phyloP scores from a whole-genome alignment of 1,284 basidiomycete species.

The Athelia sp. region DNA sequence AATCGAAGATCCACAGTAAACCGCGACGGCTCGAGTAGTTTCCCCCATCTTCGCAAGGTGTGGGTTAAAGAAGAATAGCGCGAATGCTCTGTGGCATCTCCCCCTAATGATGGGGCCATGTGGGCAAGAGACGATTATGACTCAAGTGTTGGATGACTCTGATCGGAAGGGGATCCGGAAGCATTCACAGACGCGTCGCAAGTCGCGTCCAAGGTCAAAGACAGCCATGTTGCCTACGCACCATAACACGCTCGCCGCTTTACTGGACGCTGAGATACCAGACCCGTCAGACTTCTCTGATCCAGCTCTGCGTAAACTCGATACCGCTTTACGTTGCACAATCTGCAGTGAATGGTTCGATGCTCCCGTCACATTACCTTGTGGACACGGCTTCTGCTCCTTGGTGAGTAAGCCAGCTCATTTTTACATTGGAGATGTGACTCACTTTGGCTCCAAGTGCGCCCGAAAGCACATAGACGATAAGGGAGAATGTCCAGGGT shows the following conservation, averaged over 20 bases:
- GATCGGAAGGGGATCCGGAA: too few species aligned
- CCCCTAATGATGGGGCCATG: too few species aligned
- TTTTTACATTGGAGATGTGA: slow-evolving; percentile 1
- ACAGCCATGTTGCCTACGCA: too few species aligned
- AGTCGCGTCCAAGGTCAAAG: too few species aligned
- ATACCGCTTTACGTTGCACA: slow-evolving; percentile 59
- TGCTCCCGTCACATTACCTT: slow-evolving; percentile 63
- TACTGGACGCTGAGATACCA: slow-evolving; percentile 34
- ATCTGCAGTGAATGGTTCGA: slow-evolving; percentile 70
- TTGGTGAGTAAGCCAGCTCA: slow-evolving; percentile 38
- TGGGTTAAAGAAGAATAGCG: too few species aligned
- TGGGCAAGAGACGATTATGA: too few species aligned
- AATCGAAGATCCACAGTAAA: slow-evolving; percentile 75
- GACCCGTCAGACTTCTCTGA: slow-evolving; percentile 66
- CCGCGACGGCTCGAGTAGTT: slow-evolving; percentile 47
- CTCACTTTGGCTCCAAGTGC: slow-evolving; percentile 39
- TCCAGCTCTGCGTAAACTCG: slow-evolving; percentile 55
- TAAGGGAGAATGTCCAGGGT: slow-evolving; percentile 63
- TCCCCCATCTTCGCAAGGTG: neutral
- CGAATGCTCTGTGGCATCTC: too few species aligned
- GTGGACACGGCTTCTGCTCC: slow-evolving; percentile 77
- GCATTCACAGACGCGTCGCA: too few species aligned
- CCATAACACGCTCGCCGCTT: too few species aligned
- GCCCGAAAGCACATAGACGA: slow-evolving; percentile 49
- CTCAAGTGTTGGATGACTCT: too few species aligned